phyloP scores from a whole-genome alignment of 2,329 filamentous ascomycete species.

The Penicillium sp. region DNA sequence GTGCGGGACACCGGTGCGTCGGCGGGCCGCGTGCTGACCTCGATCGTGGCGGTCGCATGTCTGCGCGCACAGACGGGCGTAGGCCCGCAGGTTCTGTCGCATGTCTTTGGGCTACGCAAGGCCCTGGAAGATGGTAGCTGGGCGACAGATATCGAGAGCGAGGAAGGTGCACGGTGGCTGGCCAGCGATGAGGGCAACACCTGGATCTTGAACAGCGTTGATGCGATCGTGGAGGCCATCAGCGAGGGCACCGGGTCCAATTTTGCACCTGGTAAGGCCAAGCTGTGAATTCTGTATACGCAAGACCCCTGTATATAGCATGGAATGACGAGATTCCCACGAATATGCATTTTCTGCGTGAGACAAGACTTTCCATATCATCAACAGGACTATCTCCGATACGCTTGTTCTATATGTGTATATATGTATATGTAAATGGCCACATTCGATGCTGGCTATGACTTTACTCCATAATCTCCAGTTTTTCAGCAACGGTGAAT shows the following conservation, averaged over 20 bases:
- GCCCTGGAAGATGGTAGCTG: slow-evolving; percentile 63
- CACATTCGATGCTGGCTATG: background rate
- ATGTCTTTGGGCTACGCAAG: slow-evolving; percentile 77
- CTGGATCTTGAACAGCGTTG: slow-evolving; percentile 62
- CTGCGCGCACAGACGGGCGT: slow-evolving; percentile 77
- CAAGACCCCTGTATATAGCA: background rate
- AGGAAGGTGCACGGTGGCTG: slow-evolving; percentile 58
- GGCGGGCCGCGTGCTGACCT: slow-evolving; percentile 69
- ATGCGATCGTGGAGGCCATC: slow-evolving; percentile 56
- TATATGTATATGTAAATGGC: no score
- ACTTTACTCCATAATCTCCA: slow-evolving; percentile 53
- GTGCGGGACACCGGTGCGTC: slow-evolving; percentile 43
- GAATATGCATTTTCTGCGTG: background rate
- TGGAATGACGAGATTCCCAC: background rate
- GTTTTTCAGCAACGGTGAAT: slow-evolving; percentile 60
- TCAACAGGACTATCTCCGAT: no score
- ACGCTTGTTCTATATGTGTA: no score
- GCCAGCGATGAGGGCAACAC: slow-evolving; percentile 63
- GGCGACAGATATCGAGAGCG: slow-evolving; percentile 40
- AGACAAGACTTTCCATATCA: no score
- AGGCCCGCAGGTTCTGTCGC: slow-evolving; percentile 75
- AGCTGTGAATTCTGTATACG: slow-evolving; percentile 24
- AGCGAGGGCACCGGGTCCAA: slow-evolving; percentile 50
- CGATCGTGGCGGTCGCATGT: slow-evolving; percentile 69
- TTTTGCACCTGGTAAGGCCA: slow-evolving; percentile 53